Evolutionary conservation across 225 moss, liverwort and hornwort species (phyloP).

Genomic region (Sphagnum tenellum): DNA sequence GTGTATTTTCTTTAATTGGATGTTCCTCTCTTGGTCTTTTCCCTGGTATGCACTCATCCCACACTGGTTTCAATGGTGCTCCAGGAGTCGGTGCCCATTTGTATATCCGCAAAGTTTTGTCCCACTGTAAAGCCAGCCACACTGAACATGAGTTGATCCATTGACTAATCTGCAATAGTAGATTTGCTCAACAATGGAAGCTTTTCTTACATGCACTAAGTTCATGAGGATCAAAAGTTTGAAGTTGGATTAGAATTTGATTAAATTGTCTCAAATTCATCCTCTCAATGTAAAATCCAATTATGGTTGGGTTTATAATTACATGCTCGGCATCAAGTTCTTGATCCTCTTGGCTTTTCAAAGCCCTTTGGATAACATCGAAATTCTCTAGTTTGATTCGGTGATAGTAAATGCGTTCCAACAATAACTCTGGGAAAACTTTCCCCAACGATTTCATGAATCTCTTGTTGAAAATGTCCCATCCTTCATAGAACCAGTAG

Average conservation of each 20-base stretch:
- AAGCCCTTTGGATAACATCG: conserved; percentile 3
- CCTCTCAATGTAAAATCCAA: no score
- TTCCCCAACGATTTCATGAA: conserved; percentile 14
- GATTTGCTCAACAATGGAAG: no score
- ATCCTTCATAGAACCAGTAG: conserved; percentile 44
- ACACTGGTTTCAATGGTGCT: conserved; percentile 3
- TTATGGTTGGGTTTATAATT: no score
- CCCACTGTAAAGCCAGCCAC: conserved; percentile 16
- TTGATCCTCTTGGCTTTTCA: conserved; percentile 4
- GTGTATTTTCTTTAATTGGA: neutral
- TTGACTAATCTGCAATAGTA: no score
- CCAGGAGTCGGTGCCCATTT: conserved; percentile 11
- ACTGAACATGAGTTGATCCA: no score
- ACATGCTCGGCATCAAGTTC: neutral
- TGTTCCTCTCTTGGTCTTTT: neutral
- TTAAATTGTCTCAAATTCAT: no score
- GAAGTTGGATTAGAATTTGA: no score
- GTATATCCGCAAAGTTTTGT: conserved; percentile 16
- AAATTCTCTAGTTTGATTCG: conserved; percentile 34
- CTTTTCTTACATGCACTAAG: no score
- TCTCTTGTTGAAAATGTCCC: conserved; percentile 9
- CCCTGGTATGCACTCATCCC: conserved; percentile 9
- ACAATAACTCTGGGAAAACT: conserved; percentile 20
- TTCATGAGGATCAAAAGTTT: no score
- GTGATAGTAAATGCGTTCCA: conserved; percentile 24